Evolutionary conservation across 164 flowering plant genomes (phyloP).

Genomic region (Magnolia sinica): DNA sequence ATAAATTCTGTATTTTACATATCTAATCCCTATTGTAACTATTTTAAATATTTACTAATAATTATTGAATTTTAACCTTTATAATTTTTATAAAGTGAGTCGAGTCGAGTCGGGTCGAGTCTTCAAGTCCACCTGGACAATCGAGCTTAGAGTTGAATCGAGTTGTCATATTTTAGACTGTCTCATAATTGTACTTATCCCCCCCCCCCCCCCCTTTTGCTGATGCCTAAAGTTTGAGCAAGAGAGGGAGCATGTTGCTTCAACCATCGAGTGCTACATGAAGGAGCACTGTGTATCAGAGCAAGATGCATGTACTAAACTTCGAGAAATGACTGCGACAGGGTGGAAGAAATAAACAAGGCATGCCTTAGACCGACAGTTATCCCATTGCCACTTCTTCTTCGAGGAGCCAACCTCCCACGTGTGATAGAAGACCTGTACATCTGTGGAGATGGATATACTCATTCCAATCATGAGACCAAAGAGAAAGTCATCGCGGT

Average conservation of each 20-base stretch:
- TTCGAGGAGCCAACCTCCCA: not conserved
- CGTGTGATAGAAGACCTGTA: slow-evolving; percentile 2
- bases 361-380: not conserved
- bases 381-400: not conserved
- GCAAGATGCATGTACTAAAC: not conserved
- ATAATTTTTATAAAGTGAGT: too few species aligned
- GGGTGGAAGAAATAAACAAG: slow-evolving; percentile 6
- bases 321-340: not conserved
- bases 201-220: not conserved
- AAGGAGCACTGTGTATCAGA: slow-evolving; percentile 1
- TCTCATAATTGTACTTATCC: not conserved
- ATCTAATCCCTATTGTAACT: too few species aligned
- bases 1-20: too few species aligned
- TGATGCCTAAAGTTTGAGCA: not conserved
- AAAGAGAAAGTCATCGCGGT: not conserved
- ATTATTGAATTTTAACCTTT: too few species aligned
- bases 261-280: slow-evolving; percentile 1
- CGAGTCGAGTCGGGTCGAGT: too few species aligned
- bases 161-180: too few species aligned
- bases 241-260: slow-evolving; percentile 10
- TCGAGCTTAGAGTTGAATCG: too few species aligned
- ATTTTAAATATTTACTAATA: too few species aligned
- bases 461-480: slow-evolving; percentile 4
- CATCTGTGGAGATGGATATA: not conserved
- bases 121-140: too few species aligned